Percentiles rank a stretch among this genome's conserved stretches.
Evolutionary conservation across 257 asterid genomes (phyloP).

Genomic region (Cordia subcordata): DNA sequence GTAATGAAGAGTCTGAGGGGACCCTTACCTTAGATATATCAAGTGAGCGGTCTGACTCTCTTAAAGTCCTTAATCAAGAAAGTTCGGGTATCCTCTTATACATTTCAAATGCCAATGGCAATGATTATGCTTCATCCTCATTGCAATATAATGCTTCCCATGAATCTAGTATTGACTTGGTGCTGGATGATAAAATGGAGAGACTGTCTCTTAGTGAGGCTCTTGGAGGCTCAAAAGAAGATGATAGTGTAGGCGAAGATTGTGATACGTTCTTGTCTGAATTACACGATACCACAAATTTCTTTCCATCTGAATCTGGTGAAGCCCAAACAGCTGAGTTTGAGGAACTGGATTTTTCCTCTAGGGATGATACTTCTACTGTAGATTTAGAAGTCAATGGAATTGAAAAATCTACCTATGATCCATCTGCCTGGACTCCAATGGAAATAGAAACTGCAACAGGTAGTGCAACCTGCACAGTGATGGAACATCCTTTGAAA

Average conservation of each 20-base stretch:
- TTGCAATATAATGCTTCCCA: constrained; percentile 10
- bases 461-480: constrained; percentile 56
- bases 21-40: constrained; percentile 19
- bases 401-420: constrained; percentile 20
- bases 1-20: constrained; percentile 10
- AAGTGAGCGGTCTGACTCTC: constrained; percentile 6
- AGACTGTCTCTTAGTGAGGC: constrained; percentile 35
- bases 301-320: constrained; percentile 28
- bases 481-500: constrained; percentile 73
- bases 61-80: constrained; percentile 19
- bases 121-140: constrained; percentile 11
- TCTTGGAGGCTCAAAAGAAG: constrained; percentile 24
- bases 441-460: constrained; percentile 71
- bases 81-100: constrained; percentile 15
- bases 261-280: constrained; percentile 37
- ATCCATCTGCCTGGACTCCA: constrained; percentile 78
- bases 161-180: constrained; percentile 19
- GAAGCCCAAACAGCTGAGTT: constrained; percentile 13
- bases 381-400: constrained; percentile 20
- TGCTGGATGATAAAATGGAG: constrained; percentile 41
- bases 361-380: constrained; percentile 15
- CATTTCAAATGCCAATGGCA: constrained; percentile 22
- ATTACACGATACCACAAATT: constrained; percentile 34
- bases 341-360: constrained; percentile 14
- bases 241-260: constrained; percentile 30